Percentiles rank a stretch among this genome's conserved stretches.
Evolutionary conservation across 2,329 filamentous ascomycete species (phyloP).

Genomic region (Coniochaeta sp.): DNA sequence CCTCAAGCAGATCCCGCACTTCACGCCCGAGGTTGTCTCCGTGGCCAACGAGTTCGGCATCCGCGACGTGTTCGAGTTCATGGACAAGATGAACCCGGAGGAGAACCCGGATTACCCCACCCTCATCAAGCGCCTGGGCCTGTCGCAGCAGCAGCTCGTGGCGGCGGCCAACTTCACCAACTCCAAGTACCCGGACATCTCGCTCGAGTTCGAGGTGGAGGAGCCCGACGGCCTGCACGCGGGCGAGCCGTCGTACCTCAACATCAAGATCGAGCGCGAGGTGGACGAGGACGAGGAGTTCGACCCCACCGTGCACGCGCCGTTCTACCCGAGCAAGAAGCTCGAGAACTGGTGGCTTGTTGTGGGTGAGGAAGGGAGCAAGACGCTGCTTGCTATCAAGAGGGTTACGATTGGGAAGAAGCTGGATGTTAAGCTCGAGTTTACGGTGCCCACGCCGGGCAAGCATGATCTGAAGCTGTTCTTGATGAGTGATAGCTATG

Average conservation of each 20-base stretch:
- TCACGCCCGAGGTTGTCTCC: slow-evolving; percentile 75
- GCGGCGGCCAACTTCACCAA: slow-evolving; percentile 96
- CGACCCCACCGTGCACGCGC: slow-evolving; percentile 83
- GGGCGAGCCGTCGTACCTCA: slow-evolving; percentile 74
- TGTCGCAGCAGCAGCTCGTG: slow-evolving; percentile 74
- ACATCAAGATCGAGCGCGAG: slow-evolving; percentile 78
- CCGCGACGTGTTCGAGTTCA: slow-evolving; percentile 94
- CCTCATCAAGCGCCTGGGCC: slow-evolving; percentile 69
- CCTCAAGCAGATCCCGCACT: slow-evolving; percentile 96
- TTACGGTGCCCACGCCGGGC: slow-evolving; percentile 76
- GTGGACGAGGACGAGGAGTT: slow-evolving; percentile 65
- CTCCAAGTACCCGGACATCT: slow-evolving; percentile 89
- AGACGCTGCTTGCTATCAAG: slow-evolving; percentile 87
- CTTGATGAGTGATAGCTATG: slow-evolving; percentile 95
- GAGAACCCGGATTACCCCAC: slow-evolving; percentile 78
- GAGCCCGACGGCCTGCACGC: slow-evolving; percentile 75
- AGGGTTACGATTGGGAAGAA: slow-evolving; percentile 78
- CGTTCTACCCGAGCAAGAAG: slow-evolving; percentile 88
- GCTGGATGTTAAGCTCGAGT: slow-evolving; percentile 76
- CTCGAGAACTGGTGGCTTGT: slow-evolving; percentile 99
- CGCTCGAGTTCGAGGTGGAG: slow-evolving; percentile 80
- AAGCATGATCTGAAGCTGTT: slow-evolving; percentile 85
- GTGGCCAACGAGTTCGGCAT: slow-evolving; percentile 70
- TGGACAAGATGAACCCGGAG: slow-evolving; percentile 96
- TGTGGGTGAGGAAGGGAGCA: slow-evolving; percentile 84